Base-by-base conservation (phyloP, 2,329 filamentous ascomycete species). In the Ceratocystis alfenasii region DNA sequence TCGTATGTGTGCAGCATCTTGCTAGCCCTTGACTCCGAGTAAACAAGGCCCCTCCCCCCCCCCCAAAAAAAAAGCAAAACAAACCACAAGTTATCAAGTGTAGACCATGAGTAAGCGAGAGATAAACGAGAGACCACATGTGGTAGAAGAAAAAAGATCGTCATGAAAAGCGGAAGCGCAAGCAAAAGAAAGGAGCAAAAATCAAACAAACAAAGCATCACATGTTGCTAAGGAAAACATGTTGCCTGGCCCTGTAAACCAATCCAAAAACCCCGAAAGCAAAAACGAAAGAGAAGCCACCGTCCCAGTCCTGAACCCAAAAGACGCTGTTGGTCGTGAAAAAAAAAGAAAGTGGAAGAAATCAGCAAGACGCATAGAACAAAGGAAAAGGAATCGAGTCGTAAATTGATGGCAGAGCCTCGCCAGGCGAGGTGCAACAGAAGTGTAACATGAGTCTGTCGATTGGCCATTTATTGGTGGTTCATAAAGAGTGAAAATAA, bases 241-340 rank as follows among this genome's bases (percentile, higher is more conserved):
- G 33, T 36, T 48, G 63, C 53, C 53, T 5, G 41, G 44, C 53
- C 63, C 50, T 50, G 50, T 65, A 36, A 64, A 30, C 50, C 63
- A 59, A 63, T 20, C 20, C 53, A 28, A 30, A 60, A 28, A 57
- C 33, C 20, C 28, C 20, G 30, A 45, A 65, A 33, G 33, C n/a
- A 59, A 59, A 59, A 59, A 59, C 55, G 55, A 33, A 64, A 65
- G 44, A 60, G 5, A 44, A 65, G 63, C 44, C 53, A 55, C 63
- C 55, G 30, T 46, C 48, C 53, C 62, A 50, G 17, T 41, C 62
- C 28, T 20, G 36, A 53, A 33, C 44, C 44, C 25, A 20, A 41
- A 46, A 63, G 44, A 63, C 48, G 41, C 41, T 50, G 53, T 41
- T 57, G 41, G 53, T 50, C 50, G 33, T 53, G 17, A 45, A 45